A percentile compares a stretch with the other conserved stretches of the same genome.
Conservation (phyloP, 768 basidiomycete species). For the Trametes sanguinea region DNA sequence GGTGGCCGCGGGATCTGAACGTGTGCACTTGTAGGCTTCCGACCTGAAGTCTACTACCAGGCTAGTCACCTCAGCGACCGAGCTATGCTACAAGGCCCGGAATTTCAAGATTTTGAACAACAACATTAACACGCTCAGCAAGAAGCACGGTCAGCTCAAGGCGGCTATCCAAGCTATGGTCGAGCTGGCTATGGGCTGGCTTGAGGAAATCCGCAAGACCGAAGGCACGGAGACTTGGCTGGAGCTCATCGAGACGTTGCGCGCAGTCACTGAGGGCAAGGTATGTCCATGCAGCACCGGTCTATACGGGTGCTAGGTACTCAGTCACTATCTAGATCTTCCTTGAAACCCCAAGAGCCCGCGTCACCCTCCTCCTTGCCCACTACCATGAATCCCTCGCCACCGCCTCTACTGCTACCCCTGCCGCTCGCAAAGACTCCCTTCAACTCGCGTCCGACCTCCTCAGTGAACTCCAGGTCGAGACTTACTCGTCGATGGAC, state of each 20-base stretch:
- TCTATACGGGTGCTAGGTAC: background rate
- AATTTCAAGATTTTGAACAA: constrained; percentile 73
- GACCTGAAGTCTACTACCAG: constrained; percentile 91
- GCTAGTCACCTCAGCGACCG: constrained; percentile 71
- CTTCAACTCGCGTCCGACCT: constrained; percentile 88
- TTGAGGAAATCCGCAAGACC: constrained; percentile 69
- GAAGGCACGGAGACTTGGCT: constrained; percentile 80
- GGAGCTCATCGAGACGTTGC: constrained; percentile 84
- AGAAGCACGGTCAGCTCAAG: constrained; percentile 98
- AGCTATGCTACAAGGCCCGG: constrained; percentile 70
- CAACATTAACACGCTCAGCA: constrained; percentile 69
- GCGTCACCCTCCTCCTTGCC: constrained; percentile 86
- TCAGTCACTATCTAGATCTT: constrained; percentile 64
- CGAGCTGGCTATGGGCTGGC: constrained; percentile 80
- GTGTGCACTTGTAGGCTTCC: constrained; percentile 63
- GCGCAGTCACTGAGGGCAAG: constrained; percentile 96
- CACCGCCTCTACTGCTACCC: constrained; percentile 42
- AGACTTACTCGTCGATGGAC: constrained; percentile 99
- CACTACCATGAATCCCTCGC: constrained; percentile 80
- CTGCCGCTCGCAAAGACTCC: constrained; percentile 55
- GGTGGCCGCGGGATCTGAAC: background rate
- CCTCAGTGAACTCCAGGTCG: constrained; percentile 93
- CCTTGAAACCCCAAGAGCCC: constrained; percentile 93
- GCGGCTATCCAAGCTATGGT: constrained; percentile 89
- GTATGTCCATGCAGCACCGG: constrained; percentile 43